A percentile compares a stretch with the other conserved stretches of the same genome.
These are phyloP conservation scores for Theileria luwenshuni DNA, from an alignment of 169 alveolate genomes.

Conservation along the genomic window DNA sequence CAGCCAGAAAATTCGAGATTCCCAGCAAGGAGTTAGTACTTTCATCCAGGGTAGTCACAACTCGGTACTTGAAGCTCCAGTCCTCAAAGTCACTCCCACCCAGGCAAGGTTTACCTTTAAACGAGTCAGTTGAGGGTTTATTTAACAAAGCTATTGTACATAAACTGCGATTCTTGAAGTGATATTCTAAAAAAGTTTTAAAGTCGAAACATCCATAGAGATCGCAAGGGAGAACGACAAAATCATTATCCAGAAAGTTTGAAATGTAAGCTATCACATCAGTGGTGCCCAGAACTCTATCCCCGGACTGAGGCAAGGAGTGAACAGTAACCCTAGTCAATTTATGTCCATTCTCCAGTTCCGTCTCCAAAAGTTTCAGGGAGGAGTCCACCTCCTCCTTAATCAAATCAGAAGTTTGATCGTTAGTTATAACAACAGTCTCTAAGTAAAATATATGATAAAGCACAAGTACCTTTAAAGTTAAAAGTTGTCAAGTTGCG, in stretches of 20 bases:
- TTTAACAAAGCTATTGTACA: constrained; percentile 60
- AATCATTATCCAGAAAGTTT: constrained; percentile 18
- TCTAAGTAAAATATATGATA: constrained; percentile 15
- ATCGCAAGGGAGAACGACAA: constrained; percentile 64
- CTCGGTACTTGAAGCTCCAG: constrained; percentile 64
- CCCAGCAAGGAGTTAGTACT: constrained; percentile 20
- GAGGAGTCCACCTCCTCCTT: constrained; percentile 29
- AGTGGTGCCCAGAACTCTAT: constrained; percentile 14
- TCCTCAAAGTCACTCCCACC: constrained; percentile 53
- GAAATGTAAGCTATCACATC: constrained; percentile 29
- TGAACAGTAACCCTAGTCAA: constrained; percentile 23
- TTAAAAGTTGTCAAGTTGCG: constrained; percentile 30
- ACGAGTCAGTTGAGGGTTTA: neutral
- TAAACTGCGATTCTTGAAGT: constrained; percentile 27
- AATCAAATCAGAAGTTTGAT: constrained; percentile 1
- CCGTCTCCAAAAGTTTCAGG: neutral
- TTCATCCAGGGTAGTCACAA: constrained; percentile 38
- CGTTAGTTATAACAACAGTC: constrained; percentile 16
- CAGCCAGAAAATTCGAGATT: constrained; percentile 19
- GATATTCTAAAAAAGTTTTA: constrained; percentile 34
- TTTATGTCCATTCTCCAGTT: neutral
- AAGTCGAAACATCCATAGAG: constrained; percentile 48
- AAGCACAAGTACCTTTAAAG: neutral
- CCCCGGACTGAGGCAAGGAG: constrained; percentile 17
- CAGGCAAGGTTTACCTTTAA: constrained; percentile 20